Conservation (phyloP, 495 filamentous ascomycete genomes). For the Lepidopterella palustris region DNA sequence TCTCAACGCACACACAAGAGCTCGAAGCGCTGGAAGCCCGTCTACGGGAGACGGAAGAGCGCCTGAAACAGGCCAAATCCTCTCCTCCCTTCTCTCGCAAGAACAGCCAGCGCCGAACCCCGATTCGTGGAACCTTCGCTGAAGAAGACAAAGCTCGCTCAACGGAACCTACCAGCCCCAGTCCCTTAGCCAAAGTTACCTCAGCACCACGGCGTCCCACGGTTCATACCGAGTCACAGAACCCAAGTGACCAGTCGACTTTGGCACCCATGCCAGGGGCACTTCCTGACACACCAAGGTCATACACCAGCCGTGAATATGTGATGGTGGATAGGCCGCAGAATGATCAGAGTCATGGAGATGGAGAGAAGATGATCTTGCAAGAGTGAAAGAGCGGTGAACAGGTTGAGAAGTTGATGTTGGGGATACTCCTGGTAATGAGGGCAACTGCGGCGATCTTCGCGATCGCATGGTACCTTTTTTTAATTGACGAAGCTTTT, state of each 20-base stretch:
- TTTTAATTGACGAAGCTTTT: conserved; percentile 5
- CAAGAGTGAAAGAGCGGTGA: background rate
- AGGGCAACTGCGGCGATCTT: background rate
- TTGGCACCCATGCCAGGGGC: conserved; percentile 15
- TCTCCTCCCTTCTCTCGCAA: conserved; percentile 19
- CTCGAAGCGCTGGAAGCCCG: conserved; percentile 78
- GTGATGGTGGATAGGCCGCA: conserved; percentile 26
- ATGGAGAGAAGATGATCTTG: conserved; percentile 3
- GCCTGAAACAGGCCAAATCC: conserved; percentile 49
- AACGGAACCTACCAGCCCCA: conserved; percentile 13
- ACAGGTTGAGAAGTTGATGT: conserved; percentile 4
- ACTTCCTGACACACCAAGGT: conserved; percentile 20
- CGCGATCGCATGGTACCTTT: background rate
- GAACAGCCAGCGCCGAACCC: conserved; percentile 16
- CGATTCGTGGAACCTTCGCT: conserved; percentile 15
- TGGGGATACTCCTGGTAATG: background rate
- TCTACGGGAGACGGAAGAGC: conserved; percentile 77
- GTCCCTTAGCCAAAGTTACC: conserved; percentile 1
- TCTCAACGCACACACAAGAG: conserved; percentile 69
- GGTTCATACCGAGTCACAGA: conserved; percentile 1
- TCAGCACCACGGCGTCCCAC: background rate
- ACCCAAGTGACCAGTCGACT: background rate
- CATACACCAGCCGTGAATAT: conserved; percentile 24
- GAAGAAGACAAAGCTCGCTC: conserved; percentile 15
- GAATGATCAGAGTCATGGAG: conserved; percentile 12